phyloP scores from a whole-genome alignment of 2,329 filamentous ascomycete genomes.

The Thyridium curvatum region DNA sequence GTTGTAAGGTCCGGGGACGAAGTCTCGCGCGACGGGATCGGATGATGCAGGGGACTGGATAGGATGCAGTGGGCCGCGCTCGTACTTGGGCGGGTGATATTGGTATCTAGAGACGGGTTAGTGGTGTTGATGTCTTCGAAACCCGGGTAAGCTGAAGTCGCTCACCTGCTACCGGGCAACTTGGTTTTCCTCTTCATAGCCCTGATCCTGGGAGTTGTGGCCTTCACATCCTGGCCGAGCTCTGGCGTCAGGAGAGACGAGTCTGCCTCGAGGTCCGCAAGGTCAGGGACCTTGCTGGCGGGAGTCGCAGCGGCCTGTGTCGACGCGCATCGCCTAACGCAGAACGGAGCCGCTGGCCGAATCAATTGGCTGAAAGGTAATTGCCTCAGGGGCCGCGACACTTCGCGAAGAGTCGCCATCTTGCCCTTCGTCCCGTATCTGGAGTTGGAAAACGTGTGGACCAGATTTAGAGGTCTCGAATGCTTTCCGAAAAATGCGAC shows the following conservation, averaged over 20 bases:
- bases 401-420: constrained; percentile 36
- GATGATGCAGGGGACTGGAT: constrained; percentile 83
- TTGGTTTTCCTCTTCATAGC: constrained; percentile 24
- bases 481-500: constrained; percentile 9
- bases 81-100: constrained; percentile 89
- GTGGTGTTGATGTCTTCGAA: constrained; percentile 14
- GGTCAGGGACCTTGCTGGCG: constrained; percentile 15
- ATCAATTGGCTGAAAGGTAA: constrained; percentile 4
- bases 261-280: constrained; percentile 43
- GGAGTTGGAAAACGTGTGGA: not conserved
- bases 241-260: constrained; percentile 40
- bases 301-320: constrained; percentile 25
- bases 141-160: constrained; percentile 11
- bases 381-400: constrained; percentile 22
- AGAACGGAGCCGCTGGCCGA: constrained; percentile 19
- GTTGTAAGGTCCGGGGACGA: constrained; percentile 85
- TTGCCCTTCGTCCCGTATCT: constrained; percentile 5
- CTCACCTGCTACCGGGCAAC: constrained; percentile 42
- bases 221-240: constrained; percentile 30
- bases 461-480: too few species aligned
- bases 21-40: constrained; percentile 81
- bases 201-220: constrained; percentile 32
- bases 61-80: constrained; percentile 88
- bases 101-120: constrained; percentile 64
- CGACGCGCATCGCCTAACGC: constrained; percentile 37